Base-by-base conservation (phyloP, 495 filamentous ascomycete species). In the Staphylotrichum tortipilum region DNA sequence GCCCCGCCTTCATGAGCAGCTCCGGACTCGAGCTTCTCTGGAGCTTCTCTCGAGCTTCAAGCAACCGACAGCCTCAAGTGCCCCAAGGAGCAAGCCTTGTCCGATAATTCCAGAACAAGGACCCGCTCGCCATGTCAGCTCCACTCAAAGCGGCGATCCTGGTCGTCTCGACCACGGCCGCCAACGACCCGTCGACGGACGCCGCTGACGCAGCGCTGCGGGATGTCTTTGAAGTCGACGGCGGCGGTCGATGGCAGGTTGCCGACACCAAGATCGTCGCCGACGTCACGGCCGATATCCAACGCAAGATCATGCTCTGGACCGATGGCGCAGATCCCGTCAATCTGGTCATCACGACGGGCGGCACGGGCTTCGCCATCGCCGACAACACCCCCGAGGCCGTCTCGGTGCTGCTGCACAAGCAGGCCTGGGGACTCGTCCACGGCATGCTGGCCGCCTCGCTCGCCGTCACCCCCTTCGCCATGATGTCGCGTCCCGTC, bases 401-500 rank as follows among this genome's bases (percentile, higher is more conserved):
- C 18, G 81, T 98, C 7, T 77, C 76, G 28, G 80, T 82, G 35
- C 69, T 98, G 36, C 75, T 98, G 19, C 82, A 95, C 63, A 90
- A 84, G 65, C 79, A 90, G 68, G 92, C 92, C 3, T 80, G 89
- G 11, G 92, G 92, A 11, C 70, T 98, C 44, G 83, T 96, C 21
- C 90, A 99, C 74, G 89, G 79, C 60, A 99, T 99, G 94, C 73
- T 99, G 42, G 72, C 88, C 21, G 76, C 88, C 34, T 96, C 94
- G 4, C 64, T 94, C 26, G 71, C 78, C 29, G 80, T 95, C 50
- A 99, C 92, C 5, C 89, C 89, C 39, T 99, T 97, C 69, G 94
- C 91, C n/a, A 81, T 95, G 71, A 97, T 97, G 92, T 85, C 92
- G 47, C 79, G 92, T 47, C 90, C 92, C 12, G 86, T 95, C 44